Base-by-base conservation (phyloP, 1,284 basidiomycete genomes). In the Moniliophthora roreri region DNA sequence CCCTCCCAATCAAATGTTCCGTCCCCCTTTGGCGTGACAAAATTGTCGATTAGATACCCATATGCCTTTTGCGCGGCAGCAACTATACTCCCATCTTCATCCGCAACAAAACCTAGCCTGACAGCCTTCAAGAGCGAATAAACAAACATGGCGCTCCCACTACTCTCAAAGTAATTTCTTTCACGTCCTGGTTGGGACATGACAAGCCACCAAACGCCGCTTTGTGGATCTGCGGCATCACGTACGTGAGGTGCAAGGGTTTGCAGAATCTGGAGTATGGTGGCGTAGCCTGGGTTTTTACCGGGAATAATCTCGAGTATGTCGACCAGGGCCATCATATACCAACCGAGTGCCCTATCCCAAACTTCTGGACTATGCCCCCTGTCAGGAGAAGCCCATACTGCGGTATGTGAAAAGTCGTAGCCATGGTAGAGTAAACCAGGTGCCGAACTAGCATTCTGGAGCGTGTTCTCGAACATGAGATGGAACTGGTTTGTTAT, bases 131-230 rank as follows among this genome's bases (percentile, higher is more conserved):
- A 60, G 24, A 79, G 54, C 1, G 76, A 55, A 59, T 79, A 79
- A 2, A 78, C 71, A 56, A 74, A 78, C 78, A 79, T 79, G 35
- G 71, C 67, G 4, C 69, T 61, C 0, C 71, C 77, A 53, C 74
- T 76, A 62, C 75, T 78, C 67, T 80, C 78, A 56, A 79, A 76
- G 55, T 79, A 79, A 56, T 80, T 80, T 16, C 68, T 67, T 40
- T 62, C 62, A 11, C 75, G 61, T 11, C 75, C 76, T n/a, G 78
- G 76, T 59, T 77, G 70, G 6, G 74, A 74, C 40, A 79, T 67
- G 6, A 79, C 76, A 26, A 78, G 68, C 78, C 78, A 79, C 77
- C 77, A 80, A 11, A 68, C 75, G n/a, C 74, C 75, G 7, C 66
- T 67, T 7, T 54, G 48, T 11, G 65, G 63, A 54, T 79, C 75